Evolutionary conservation across 768 basidiomycete species (phyloP), one percentile per base, ranked within the genome.

Genomic region (Rhodotorula paludigena): DNA sequence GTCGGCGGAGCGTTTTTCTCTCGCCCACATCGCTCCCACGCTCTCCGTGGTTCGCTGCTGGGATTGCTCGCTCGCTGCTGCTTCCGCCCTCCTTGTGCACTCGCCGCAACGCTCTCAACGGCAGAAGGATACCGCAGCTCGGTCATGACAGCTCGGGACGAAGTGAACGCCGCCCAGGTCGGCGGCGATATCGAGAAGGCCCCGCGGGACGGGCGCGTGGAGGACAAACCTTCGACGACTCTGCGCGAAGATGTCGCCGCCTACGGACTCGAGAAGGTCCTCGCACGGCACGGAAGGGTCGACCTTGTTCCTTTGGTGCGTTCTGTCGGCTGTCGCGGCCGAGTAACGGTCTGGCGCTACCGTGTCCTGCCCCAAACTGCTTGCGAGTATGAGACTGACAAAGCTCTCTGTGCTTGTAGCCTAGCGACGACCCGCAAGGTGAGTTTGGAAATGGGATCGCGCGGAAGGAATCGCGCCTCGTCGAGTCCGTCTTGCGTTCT

Each of bases 201-300:
- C 18, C 49, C 49, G 49, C 18, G 9, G 25, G 47, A n/a, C 12
- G 47, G n/a, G 8, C n/a, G 25, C 12, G 28, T 21, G 41, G 64
- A 36, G 35, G 59, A 38, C 8, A 73, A 73, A 28, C 71, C 71
- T 21, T 41, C 61, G 32, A 73, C 71, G 16, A 69, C 67, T 0
- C 30, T 73, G 20, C 25, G 35, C 25, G 71, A 73, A 23, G 71
- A 73, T 25, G 68, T 73, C 16, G 60, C 59, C 0, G 71, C 63
- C 0, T 56, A 51, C n/a, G 71, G 71, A 0, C 55, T 73, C 3
- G 61, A 62, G 33, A 66, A 69, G 48, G 71, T 73, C 21, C 63
- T 59, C 57, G 67, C 58, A n/a, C 48, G 71, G 2, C 71, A 73
- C 21, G 67, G 67, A 5, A 35, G 71, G 6, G 53, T 73, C 23